Conservation (phyloP, 2,329 filamentous ascomycete species). For the Calonectria leucothoes region DNA sequence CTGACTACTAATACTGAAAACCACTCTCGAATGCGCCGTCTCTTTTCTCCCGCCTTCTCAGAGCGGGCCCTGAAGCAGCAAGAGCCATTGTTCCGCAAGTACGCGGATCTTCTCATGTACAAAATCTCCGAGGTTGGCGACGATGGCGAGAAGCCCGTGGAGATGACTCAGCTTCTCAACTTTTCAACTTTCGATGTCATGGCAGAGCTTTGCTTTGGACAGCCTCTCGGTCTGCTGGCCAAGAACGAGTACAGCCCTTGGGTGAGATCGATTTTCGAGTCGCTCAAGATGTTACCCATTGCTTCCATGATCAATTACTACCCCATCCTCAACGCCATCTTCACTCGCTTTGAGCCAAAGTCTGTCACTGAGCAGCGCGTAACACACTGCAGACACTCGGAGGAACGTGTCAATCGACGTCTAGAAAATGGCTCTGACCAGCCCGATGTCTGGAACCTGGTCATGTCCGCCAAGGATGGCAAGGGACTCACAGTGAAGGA, state of each 20-base stretch:
- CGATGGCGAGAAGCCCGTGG: neutral
- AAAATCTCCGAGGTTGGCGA: neutral
- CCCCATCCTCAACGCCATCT: conserved; percentile 9
- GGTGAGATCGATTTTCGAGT: neutral
- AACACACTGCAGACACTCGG: neutral
- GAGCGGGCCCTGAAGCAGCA: neutral
- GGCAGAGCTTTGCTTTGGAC: neutral
- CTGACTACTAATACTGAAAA: neutral
- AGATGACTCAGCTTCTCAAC: neutral
- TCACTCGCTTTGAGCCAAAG: conserved; percentile 7
- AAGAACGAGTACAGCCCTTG: conserved; percentile 1
- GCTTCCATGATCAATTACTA: conserved; percentile 7
- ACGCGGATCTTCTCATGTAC: neutral
- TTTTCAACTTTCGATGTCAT: neutral
- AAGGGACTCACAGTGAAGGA: conserved; percentile 3
- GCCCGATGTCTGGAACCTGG: neutral
- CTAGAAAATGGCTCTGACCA: neutral
- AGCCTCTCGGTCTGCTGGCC: neutral
- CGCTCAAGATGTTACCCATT: neutral
- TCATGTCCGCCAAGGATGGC: neutral
- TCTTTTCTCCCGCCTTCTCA: neutral
- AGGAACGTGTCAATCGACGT: neutral
- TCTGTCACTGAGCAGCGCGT: neutral
- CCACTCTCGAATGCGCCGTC: neutral
- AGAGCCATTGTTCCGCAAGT: neutral